Evolutionary conservation across 805 yeast species (phyloP).

Genomic region (Saccharomycopsis sp.): DNA sequence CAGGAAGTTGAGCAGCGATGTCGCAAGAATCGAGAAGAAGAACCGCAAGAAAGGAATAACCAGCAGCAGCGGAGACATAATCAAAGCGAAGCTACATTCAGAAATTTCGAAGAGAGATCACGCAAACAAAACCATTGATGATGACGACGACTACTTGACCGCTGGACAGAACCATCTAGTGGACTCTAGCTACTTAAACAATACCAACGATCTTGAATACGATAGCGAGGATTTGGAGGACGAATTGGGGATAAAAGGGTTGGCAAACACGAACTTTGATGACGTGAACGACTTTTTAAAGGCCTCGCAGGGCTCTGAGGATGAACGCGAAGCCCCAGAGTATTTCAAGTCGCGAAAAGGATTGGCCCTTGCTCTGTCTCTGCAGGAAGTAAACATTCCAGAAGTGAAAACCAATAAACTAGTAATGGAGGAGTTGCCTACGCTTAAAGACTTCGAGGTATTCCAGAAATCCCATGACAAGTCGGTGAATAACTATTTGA

Average conservation of each 20-base stretch:
- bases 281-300: conserved; percentile 7
- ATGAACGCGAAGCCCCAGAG: background rate
- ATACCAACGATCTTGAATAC: background rate
- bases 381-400: background rate
- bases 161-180: background rate
- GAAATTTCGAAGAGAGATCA: background rate
- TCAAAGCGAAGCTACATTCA: background rate
- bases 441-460: background rate
- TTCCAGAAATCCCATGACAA: background rate
- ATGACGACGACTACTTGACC: conserved; percentile 1
- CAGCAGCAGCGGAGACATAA: background rate
- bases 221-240: conserved; percentile 1
- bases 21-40: background rate
- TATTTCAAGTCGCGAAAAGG: no score
- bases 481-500: background rate
- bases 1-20: background rate
- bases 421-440: conserved; percentile 1
- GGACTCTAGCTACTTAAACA: background rate
- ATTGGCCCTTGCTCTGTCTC: no score
- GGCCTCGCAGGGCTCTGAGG: background rate
- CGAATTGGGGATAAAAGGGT: background rate
- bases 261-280: conserved; percentile 2
- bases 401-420: background rate
- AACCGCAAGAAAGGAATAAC: background rate
- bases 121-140: background rate